phyloP scores from a whole-genome alignment of 768 basidiomycete genomes.

The Boletus rubroflammeus region DNA sequence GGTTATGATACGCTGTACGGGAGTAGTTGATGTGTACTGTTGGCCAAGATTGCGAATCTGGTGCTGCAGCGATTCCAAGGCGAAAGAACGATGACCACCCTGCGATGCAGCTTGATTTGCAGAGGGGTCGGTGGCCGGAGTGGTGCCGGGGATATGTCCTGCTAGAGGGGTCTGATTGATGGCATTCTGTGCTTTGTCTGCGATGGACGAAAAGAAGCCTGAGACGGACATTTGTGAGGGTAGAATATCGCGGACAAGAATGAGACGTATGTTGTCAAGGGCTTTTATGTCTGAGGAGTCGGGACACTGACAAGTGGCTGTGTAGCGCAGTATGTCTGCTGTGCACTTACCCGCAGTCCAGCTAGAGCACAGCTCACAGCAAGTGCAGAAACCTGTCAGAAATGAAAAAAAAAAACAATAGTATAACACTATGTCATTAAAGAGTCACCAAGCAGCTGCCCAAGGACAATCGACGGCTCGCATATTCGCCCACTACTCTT shows the following conservation, averaged over 20 bases:
- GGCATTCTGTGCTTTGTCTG: constrained; percentile 75
- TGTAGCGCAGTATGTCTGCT: constrained; percentile 4
- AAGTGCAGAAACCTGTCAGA: constrained; percentile 9
- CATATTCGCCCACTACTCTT: constrained; percentile 22
- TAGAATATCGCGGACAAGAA: constrained; percentile 5
- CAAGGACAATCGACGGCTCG: constrained; percentile 16
- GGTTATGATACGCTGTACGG: constrained; percentile 78
- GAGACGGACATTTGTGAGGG: constrained; percentile 54
- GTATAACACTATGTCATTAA: constrained; percentile 25
- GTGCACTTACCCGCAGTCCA: constrained; percentile 11
- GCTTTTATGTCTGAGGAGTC: constrained; percentile 15
- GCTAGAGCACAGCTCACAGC: background rate
- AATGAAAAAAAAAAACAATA: background rate
- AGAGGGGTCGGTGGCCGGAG: constrained; percentile 37
- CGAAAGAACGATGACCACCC: constrained; percentile 45
- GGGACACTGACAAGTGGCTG: constrained; percentile 18
- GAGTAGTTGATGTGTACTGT: constrained; percentile 66
- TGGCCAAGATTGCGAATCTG: constrained; percentile 72
- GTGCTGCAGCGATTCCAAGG: constrained; percentile 63
- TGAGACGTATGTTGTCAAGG: constrained; percentile 12
- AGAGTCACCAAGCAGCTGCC: constrained; percentile 20
- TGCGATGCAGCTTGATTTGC: constrained; percentile 41
- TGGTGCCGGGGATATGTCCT: constrained; percentile 48
- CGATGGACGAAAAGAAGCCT: constrained; percentile 60
- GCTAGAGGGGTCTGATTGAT: constrained; percentile 60